Base-by-base conservation (phyloP, 768 basidiomycete species). In the Chalciporus piperatus region DNA sequence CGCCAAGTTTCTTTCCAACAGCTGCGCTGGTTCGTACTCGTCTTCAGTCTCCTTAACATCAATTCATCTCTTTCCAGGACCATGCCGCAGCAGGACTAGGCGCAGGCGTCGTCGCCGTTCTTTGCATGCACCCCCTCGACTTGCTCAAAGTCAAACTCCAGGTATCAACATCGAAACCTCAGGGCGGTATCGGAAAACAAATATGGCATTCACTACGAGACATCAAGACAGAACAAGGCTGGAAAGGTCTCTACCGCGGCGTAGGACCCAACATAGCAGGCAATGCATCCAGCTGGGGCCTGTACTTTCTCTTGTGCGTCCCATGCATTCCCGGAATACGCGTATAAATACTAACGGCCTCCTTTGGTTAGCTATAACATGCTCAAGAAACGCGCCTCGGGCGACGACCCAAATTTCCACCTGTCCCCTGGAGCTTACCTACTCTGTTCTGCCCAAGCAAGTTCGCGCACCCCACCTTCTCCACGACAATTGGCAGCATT, bases 81-180 rank as follows among this genome's bases (percentile, higher is more conserved):
- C 94, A 98, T 84, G 94, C 96, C 28, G 83, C 84, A 47, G 92
- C 93, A 40, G 97, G 97, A 50, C 80, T 98, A 46, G 87, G 90
- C 45, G 95, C 97, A 35, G 97, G 97, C 51, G 84, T 92, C 59
- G 85, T 87, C 61, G 90, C 92, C 32, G 93, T 94, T 43, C 76
- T 98, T 27, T 91, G 91, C 70, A 95, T 98, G 92, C 94, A 98
- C 68, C 97, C 97, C 7, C 79, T 99, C 30, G 97, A 99, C 71
- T 80, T 98, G 11, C 78, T 99, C 70, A 98, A 98, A 73, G 79
- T 97, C 66, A 88, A 92, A 65, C 83, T 93, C 47, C 97, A 98
- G 71, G 90, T 97, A 6, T 82, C 86, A 19, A 95, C 89, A 0
- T 71, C 77, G 27, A 78, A 76, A 30, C 81, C 80, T 0, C 70